Conservation (phyloP, 2,329 filamentous ascomycete genomes). For the Huntiella savannae region DNA sequence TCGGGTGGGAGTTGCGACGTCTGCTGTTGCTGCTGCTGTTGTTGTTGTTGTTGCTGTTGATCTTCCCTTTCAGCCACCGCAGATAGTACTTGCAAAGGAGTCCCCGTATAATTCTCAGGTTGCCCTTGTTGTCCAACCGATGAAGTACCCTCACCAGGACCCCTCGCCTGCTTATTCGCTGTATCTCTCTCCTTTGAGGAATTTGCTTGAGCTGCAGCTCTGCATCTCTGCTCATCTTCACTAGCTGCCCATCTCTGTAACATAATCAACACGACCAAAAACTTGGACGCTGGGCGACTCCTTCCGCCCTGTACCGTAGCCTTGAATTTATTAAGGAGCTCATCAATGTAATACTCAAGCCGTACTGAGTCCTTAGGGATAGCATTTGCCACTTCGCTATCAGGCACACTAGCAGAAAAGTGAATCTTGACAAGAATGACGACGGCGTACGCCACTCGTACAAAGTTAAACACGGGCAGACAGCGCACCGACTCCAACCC, state of each 20-base stretch:
- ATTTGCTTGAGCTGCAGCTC: not conserved
- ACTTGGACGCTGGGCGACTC: conserved; percentile 49
- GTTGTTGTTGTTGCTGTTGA: not conserved
- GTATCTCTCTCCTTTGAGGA: too few species aligned
- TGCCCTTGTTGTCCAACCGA: not conserved
- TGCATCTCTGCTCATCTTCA: not conserved
- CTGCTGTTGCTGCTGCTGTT: not conserved
- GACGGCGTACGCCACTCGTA: conserved; percentile 51
- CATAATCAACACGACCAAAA: conserved; percentile 51
- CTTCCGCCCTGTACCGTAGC: conserved; percentile 42
- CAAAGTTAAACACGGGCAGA: conserved; percentile 51
- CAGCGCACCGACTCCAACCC: conserved; percentile 39
- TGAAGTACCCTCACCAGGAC: too few species aligned
- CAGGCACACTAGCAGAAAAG: conserved; percentile 43
- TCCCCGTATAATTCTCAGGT: not conserved
- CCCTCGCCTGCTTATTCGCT: too few species aligned
- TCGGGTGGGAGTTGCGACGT: not conserved
- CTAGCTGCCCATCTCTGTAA: conserved; percentile 47
- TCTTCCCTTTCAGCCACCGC: conserved; percentile 1
- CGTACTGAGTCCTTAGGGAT: conserved; percentile 50
- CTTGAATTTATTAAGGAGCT: conserved; percentile 49
- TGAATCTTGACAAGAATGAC: conserved; percentile 59
- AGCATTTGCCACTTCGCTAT: conserved; percentile 48
- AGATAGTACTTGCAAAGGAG: conserved; percentile 9
- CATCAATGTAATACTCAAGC: conserved; percentile 45